Percentiles rank a stretch among this genome's conserved stretches.
These are phyloP conservation scores for Suillus sp. DNA, from an alignment of 768 basidiomycete genomes.

Conservation along the genomic window DNA sequence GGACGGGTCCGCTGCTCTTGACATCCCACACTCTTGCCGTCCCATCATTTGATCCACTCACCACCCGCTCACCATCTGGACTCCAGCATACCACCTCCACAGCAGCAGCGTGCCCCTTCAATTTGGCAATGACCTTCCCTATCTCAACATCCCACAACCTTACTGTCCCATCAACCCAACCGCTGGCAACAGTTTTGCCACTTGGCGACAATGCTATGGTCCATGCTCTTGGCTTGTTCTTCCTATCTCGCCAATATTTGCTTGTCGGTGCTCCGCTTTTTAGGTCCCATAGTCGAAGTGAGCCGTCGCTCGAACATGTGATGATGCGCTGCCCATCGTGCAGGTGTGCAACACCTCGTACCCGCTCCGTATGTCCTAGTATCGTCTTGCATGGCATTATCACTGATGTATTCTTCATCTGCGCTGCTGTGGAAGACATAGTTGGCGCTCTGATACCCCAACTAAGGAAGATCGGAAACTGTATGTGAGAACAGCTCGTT, in stretches of 20 bases:
- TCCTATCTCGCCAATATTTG: slow-evolving; percentile 11
- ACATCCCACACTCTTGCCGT: no score
- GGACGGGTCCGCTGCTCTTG: no score
- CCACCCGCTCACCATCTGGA: not conserved
- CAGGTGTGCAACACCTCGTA: not conserved
- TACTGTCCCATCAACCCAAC: not conserved
- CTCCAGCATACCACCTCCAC: no score
- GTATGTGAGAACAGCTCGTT: no score
- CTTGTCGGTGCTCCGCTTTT: slow-evolving; percentile 27
- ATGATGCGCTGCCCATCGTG: not conserved
- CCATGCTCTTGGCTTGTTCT: not conserved
- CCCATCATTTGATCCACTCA: no score
- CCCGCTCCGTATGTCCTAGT: no score
- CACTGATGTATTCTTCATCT: no score
- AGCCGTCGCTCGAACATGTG: slow-evolving; percentile 11
- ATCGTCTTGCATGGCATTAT: no score
- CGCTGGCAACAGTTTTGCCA: not conserved
- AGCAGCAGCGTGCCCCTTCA: no score
- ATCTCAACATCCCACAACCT: not conserved
- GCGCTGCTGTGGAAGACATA: no score
- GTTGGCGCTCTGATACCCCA: no score
- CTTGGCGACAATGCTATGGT: not conserved
- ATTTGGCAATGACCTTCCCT: not conserved
- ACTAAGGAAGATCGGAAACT: no score
- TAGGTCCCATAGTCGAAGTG: slow-evolving; percentile 17